Evolutionary conservation across 495 filamentous ascomycete genomes (phyloP), one percentile per base, ranked within the genome.

Genomic region (Talaromyces liani): DNA sequence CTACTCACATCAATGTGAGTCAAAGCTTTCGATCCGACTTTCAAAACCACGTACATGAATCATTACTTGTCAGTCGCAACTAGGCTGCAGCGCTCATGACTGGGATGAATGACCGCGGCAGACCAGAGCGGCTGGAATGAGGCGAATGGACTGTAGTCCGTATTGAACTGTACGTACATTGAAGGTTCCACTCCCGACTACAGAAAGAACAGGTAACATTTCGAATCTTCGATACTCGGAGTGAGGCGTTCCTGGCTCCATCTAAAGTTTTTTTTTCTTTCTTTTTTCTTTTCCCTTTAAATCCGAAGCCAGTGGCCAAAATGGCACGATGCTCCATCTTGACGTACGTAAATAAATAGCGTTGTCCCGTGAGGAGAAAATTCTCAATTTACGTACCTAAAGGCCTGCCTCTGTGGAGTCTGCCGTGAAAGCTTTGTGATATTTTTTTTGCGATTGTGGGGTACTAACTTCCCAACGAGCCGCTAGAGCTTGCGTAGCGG

Each of bases 371-470:
- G 0, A 49, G 18, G 0, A 49, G 4, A 20, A 9, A 49, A 2
- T 27, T 27, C 25, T 27, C 25, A 20, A 7, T n/a, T 47, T 47
- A 4, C 41, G 7, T 34, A 36, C 1, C 9, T 36, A 0, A 6
- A 31, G 1, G 1, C 33, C 33, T 36, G 9, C n/a, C 6, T 18
- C 12, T 22, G 49, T 12, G 20, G 27, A 27, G 27, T 0, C n/a
- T 4, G 22, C 29, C 8, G 6, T 55, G 2, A 55, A 55, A 12
- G 33, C 14, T 55, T 22, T 16, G 16, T 55, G 33, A 36, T 36
- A 36, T 55, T 55, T 49, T 55, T 55, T 55, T 49, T 55, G 24
- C 22, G 25, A 14, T 55, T 55, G 51, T 55, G 51, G 51, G 51
- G 51, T 55, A 55, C 24, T 49, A 49, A 20, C 45, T 49, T 49